These are phyloP conservation scores for Amanita exitialis DNA, from an alignment of 768 basidiomycete species.

Conservation along the genomic window DNA sequence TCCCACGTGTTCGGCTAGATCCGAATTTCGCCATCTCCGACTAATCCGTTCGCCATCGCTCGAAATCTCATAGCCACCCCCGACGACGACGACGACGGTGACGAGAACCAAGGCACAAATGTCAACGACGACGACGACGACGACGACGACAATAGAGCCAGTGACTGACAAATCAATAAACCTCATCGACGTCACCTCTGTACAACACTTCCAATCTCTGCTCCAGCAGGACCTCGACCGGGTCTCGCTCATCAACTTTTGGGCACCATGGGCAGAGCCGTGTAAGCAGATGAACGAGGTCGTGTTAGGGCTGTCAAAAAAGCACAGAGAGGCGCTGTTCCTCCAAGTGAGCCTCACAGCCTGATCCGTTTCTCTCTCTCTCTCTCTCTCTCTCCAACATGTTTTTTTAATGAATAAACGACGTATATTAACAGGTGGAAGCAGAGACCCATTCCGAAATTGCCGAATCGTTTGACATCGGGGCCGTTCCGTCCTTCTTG, in stretches of 20 bases:
- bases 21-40: constrained; percentile 18
- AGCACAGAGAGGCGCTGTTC: constrained; percentile 59
- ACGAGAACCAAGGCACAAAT: constrained; percentile 11
- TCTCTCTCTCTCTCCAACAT: no score
- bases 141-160: neutral
- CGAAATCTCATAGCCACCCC: no score
- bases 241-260: constrained; percentile 87
- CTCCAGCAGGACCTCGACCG: constrained; percentile 70
- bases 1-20: constrained; percentile 13
- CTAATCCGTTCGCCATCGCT: no score
- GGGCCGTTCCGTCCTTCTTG: constrained; percentile 80
- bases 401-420: no score
- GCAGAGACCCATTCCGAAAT: constrained; percentile 78
- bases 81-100: constrained; percentile 10
- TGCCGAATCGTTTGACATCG: constrained; percentile 85
- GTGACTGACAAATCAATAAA: constrained; percentile 14
- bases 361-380: no score
- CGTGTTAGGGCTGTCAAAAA: constrained; percentile 60
- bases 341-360: constrained; percentile 62
- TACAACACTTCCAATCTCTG: constrained; percentile 63
- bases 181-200: constrained; percentile 38
- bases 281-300: constrained; percentile 86
- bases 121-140: constrained; percentile 4
- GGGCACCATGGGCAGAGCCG: constrained; percentile 89
- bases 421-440: constrained; percentile 79